Base-by-base conservation (phyloP, 2,329 filamentous ascomycete species). In the Alternaria gaisen region DNA sequence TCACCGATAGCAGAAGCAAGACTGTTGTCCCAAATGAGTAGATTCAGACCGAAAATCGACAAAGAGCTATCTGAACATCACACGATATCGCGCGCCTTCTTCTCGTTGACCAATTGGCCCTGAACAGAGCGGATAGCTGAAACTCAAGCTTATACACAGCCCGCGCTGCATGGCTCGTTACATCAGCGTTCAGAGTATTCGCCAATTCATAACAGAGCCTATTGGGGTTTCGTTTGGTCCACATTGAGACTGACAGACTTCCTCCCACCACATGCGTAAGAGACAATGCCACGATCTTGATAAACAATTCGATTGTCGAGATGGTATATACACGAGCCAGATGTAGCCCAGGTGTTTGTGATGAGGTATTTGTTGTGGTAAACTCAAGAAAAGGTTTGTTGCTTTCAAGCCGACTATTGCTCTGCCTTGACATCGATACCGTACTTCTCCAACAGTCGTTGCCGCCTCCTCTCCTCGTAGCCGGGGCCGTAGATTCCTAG, bases 361-460 rank as follows among this genome's bases (percentile, higher is more conserved):
- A 56, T 30, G 56, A 54, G 56, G 60, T 67, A 56, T 58, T 65
- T 61, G 53, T 42, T 63, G 53, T 59, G 54, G 55, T 70, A 60
- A 67, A 71, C 59, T 63, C 59, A 69, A 68, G 60, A 64, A 70
- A 72, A 50, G 18, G 48, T 51, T 53, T 64, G 16, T 30, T 59
- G 61, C 38, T 38, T 66, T 58, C 63, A 65, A 50, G 43, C 58
- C 34, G 60, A 61, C 64, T 72, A 67, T 55, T 75, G 70, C 41
- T 71, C 72, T 48, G 69, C 72, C 67, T 71, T 72, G 36, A 97
- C 89, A 68, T 97, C 93, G 74, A 96, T 87, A 60, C 93, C 93
- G 75, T 97, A 97, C 80, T 89, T 92, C 81, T 93, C 90, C 86
- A 92, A 90, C 79, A 97, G 86, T 71, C 92, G 87, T 82, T 93